Evolutionary conservation across 192 early-diverging fungal genomes (phyloP).

Genomic region (Rhizoclosmatium globosum): DNA sequence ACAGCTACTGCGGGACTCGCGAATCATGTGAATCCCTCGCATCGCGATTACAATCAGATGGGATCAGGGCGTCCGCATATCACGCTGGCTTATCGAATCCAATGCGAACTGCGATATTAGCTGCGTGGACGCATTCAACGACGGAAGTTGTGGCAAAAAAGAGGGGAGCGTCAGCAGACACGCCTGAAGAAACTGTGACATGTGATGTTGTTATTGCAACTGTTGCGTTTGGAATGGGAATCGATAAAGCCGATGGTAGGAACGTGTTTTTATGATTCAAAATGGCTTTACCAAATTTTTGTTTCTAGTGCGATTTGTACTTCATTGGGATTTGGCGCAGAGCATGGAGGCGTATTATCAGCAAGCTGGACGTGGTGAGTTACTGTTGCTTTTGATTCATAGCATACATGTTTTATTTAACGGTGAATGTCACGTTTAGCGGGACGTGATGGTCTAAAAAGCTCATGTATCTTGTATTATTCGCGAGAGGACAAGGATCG

Average conservation of each 20-base stretch:
- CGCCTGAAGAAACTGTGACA: constrained; percentile 5
- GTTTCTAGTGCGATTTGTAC: constrained; percentile 82
- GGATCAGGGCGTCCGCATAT: constrained; percentile 49
- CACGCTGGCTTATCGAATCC: constrained; percentile 49
- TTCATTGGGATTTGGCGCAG: constrained; percentile 89
- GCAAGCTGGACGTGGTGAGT: constrained; percentile 51
- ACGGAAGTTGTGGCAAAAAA: constrained; percentile 1
- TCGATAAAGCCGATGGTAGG: constrained; percentile 83
- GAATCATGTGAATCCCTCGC: constrained; percentile 52
- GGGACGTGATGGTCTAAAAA: constrained; percentile 55
- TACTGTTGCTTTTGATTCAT: background rate
- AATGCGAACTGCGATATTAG: constrained; percentile 33
- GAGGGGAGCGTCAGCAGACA: constrained; percentile 10
- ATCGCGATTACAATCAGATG: constrained; percentile 36
- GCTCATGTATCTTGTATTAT: constrained; percentile 58
- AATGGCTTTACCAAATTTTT: background rate
- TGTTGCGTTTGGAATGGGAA: constrained; percentile 87
- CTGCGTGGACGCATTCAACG: constrained; percentile 45
- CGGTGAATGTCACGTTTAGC: constrained; percentile 34
- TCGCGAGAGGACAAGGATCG: constrained; percentile 51
- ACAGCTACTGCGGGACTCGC: constrained; percentile 56
- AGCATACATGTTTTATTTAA: background rate
- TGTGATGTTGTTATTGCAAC: constrained; percentile 60
- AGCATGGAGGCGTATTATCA: constrained; percentile 92
- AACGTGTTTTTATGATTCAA: background rate